Evolutionary conservation across 441 rosid genomes (phyloP).

Genomic region (Mallotus japonicus): DNA sequence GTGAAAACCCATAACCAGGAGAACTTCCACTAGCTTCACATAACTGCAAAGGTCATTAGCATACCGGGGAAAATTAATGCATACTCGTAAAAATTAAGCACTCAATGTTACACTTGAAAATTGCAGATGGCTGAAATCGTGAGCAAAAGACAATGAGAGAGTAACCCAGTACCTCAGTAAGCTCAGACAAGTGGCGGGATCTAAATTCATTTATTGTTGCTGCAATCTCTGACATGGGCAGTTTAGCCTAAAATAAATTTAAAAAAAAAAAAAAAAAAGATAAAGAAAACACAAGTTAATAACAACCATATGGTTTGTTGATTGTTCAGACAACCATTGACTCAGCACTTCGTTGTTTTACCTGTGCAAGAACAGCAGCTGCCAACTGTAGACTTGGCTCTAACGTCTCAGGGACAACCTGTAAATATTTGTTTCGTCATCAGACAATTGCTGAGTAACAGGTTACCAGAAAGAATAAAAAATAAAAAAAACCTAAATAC

Average conservation of each 20-base stretch:
- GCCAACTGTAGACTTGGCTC: conserved; percentile 99
- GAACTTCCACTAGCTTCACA: conserved; percentile 86
- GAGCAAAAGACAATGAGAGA: background rate
- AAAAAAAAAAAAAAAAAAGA: background rate
- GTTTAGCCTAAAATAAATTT: conserved; percentile 56
- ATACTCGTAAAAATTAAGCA: background rate
- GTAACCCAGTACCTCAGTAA: conserved; percentile 61
- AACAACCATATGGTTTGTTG: background rate
- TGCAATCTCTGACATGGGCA: conserved; percentile 85
- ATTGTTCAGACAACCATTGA: background rate
- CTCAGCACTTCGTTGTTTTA: conserved; percentile 25
- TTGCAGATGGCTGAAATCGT: background rate
- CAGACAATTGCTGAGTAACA: background rate
- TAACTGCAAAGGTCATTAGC: conserved; percentile 46
- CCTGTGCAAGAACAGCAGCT: conserved; percentile 99
- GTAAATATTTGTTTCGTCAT: conserved; percentile 19
- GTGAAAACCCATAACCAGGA: conserved; percentile 84
- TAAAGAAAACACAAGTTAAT: background rate
- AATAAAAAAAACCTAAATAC: background rate
- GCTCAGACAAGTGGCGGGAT: conserved; percentile 88
- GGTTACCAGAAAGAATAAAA: background rate
- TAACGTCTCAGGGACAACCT: conserved; percentile 98
- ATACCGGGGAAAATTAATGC: background rate
- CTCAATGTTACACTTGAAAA: background rate
- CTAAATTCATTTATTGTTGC: conserved; percentile 89